Evolutionary conservation across 345 rosid species (phyloP).

Genomic region (Populus alba): DNA sequence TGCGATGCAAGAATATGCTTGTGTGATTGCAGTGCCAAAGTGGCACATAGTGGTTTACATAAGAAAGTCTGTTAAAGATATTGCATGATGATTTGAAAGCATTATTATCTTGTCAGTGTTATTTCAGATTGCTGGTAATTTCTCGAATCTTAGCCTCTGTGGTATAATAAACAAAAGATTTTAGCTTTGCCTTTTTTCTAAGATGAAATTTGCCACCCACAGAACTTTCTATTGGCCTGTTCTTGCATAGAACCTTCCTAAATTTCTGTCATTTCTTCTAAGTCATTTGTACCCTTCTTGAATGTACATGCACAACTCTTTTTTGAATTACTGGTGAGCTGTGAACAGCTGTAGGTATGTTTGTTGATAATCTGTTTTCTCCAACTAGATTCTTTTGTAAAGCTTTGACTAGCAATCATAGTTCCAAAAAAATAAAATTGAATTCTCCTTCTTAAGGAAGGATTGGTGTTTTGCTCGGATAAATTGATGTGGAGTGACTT

Average conservation of each 20-base stretch:
- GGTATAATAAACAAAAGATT: background rate
- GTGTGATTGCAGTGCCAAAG: background rate
- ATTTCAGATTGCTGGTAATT: background rate
- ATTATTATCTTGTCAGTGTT: too few relatives aligned
- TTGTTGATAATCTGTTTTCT: background rate
- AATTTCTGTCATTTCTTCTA: background rate
- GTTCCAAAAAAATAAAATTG: background rate
- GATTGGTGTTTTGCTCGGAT: background rate
- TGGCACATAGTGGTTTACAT: background rate
- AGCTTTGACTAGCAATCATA: background rate
- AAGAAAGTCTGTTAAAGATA: background rate
- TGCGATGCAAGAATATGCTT: background rate
- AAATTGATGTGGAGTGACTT: background rate
- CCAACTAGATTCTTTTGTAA: background rate
- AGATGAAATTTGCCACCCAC: background rate
- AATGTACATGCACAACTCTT: background rate
- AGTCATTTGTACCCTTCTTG: background rate
- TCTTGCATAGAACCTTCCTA: background rate
- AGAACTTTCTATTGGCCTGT: background rate
- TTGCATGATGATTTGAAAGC: background rate
- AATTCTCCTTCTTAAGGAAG: background rate
- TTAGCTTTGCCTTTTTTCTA: background rate
- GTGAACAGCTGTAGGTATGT: background rate
- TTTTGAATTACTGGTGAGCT: background rate
- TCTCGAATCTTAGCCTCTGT: background rate